Evolutionary conservation across 805 yeast genomes (phyloP).

Genomic region (Starmerella powellii): DNA sequence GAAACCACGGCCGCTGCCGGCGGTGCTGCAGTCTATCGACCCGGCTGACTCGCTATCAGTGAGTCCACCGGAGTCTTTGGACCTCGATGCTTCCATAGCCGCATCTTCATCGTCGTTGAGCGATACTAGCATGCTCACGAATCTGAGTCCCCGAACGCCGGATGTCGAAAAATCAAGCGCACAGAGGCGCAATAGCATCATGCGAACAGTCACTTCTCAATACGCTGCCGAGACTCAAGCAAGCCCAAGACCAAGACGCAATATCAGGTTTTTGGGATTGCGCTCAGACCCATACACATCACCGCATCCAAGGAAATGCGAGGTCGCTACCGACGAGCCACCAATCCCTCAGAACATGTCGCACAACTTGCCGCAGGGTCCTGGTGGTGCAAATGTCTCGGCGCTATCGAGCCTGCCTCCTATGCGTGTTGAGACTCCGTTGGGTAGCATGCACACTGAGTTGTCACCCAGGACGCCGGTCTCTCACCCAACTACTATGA

Average conservation of each 20-base stretch:
- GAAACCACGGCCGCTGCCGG: constrained; percentile 4
- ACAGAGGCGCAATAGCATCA: background rate
- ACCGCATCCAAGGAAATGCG: too few relatives aligned
- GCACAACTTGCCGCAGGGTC: too few relatives aligned
- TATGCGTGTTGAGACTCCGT: constrained; percentile 12
- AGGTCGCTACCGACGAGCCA: background rate
- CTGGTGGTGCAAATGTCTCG: too few relatives aligned
- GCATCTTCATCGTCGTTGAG: background rate
- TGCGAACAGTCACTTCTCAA: background rate
- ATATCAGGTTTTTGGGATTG: constrained; percentile 10
- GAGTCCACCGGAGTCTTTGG: constrained; percentile 10
- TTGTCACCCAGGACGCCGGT: constrained; percentile 5
- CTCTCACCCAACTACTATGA: background rate
- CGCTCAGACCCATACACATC: background rate
- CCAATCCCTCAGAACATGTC: too few relatives aligned
- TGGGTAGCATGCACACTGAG: constrained; percentile 4
- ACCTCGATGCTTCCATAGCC: background rate
- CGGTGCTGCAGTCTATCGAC: constrained; percentile 11
- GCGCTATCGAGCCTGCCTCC: constrained; percentile 7
- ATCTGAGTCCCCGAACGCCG: constrained; percentile 2
- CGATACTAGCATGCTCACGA: background rate
- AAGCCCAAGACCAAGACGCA: constrained; percentile 12
- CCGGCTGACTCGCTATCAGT: constrained; percentile 15
- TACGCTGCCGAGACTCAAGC: constrained; percentile 9
- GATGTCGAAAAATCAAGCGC: background rate